Conservation (phyloP, 352 stramenopile genomes). For the Vaucheria bursata region DNA sequence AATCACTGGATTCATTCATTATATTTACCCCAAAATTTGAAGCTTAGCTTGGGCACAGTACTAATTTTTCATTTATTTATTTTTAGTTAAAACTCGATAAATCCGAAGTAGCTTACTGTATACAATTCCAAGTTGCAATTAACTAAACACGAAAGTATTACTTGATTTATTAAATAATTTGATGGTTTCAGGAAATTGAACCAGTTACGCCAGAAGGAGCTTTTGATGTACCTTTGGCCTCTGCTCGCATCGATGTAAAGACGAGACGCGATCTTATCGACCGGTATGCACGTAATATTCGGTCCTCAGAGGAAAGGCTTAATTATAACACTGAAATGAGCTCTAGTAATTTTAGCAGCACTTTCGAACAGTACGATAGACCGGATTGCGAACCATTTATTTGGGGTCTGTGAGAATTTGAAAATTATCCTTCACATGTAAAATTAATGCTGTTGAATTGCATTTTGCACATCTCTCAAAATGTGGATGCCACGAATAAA, state of each 20-base stretch:
- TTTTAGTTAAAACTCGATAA: too few species aligned
- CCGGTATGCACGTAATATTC: neutral
- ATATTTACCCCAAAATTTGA: neutral
- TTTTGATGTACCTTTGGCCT: slow-evolving; percentile 2
- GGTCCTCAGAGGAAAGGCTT: neutral
- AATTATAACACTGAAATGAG: neutral
- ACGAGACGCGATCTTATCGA: slow-evolving; percentile 3
- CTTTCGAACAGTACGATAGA: slow-evolving; percentile 1
- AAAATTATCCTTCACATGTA: too few species aligned
- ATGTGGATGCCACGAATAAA: too few species aligned
- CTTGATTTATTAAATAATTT: too few species aligned
- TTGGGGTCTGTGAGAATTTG: neutral
- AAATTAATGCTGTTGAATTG: too few species aligned
- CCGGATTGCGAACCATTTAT: neutral
- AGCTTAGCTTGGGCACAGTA: too few species aligned
- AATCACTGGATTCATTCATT: neutral
- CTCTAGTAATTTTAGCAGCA: neutral
- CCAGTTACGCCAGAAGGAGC: neutral
- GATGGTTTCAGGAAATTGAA: neutral
- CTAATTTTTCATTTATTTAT: too few species aligned
- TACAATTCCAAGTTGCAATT: too few species aligned
- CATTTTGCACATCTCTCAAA: too few species aligned
- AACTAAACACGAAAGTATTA: too few species aligned
- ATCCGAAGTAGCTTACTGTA: too few species aligned
- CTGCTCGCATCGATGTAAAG: neutral